phyloP scores from a whole-genome alignment of 148 eudicot genomes.

The Chenopodium berlandieri region DNA sequence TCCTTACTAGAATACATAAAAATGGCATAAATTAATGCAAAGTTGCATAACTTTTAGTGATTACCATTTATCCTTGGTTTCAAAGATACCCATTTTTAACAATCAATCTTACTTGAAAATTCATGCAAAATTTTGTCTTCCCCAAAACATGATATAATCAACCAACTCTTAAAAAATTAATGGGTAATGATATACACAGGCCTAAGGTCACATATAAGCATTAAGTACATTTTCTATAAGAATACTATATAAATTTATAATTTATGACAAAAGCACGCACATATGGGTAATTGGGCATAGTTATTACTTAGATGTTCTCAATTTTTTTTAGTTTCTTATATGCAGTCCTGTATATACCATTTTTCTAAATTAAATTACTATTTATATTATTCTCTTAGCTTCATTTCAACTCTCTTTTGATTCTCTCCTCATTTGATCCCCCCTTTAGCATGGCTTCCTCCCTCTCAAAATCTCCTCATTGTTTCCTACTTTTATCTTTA shows the following conservation, averaged over 20 bases:
- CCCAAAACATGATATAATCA: background rate
- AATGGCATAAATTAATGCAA: background rate
- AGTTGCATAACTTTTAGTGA: slow-evolving; percentile 1
- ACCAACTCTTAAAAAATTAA: background rate
- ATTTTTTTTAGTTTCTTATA: no score
- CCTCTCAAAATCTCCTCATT: slow-evolving; percentile 19
- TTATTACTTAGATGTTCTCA: no score
- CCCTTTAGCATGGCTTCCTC: slow-evolving; percentile 25
- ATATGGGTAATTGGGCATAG: no score
- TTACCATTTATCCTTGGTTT: background rate
- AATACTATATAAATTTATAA: no score
- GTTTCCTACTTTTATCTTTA: background rate
- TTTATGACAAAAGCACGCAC: no score
- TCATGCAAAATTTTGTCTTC: slow-evolving; percentile 5
- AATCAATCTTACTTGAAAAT: background rate
- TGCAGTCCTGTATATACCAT: no score
- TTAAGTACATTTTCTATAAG: no score
- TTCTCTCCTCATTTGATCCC: background rate
- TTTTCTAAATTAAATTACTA: no score
- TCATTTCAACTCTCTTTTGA: background rate
- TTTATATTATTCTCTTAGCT: background rate
- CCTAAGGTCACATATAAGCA: no score
- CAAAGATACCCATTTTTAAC: background rate
- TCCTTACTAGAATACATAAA: background rate
- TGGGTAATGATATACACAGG: no score